phyloP scores from a whole-genome alignment of 148 eudicot genomes.

The Silene latifolia region DNA sequence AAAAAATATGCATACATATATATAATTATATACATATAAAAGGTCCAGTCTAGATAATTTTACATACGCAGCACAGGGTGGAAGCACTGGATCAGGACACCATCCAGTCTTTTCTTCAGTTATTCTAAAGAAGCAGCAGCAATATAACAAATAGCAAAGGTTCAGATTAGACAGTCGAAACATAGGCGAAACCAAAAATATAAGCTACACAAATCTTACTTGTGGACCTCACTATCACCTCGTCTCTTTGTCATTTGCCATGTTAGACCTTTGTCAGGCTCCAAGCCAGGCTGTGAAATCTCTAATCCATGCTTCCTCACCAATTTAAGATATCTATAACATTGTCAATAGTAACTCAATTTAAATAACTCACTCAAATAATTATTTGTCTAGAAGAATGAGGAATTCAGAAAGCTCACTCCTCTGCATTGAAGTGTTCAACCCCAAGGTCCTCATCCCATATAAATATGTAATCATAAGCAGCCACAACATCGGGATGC shows the following conservation, averaged over 20 bases:
- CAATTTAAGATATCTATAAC: conserved; percentile 56
- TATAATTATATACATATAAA: too few species aligned
- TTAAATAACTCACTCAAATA: not conserved
- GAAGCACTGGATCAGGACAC: conserved; percentile 71
- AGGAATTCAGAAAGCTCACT: conserved; percentile 33
- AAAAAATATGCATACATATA: too few species aligned
- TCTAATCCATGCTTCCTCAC: conserved; percentile 64
- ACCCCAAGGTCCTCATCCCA: conserved; percentile 93
- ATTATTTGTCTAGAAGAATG: not conserved
- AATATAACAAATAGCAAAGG: not conserved
- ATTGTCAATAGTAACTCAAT: not conserved
- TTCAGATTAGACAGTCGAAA: not conserved
- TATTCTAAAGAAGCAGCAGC: conserved; percentile 34
- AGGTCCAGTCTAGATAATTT: not conserved
- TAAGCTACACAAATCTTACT: conserved; percentile 37
- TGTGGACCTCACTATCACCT: conserved; percentile 76
- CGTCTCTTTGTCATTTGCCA: conserved; percentile 86
- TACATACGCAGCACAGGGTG: conserved; percentile 96
- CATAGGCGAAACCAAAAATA: not conserved
- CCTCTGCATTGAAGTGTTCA: conserved; percentile 63
- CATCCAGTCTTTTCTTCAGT: conserved; percentile 78
- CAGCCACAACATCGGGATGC: conserved; percentile 71
- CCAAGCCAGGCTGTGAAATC: too few species aligned
- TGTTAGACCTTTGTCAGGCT: conserved; percentile 57
- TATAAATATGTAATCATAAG: conserved; percentile 77